phyloP scores from a whole-genome alignment of 2,329 filamentous ascomycete species.

The Cladophialophora exuberans region DNA sequence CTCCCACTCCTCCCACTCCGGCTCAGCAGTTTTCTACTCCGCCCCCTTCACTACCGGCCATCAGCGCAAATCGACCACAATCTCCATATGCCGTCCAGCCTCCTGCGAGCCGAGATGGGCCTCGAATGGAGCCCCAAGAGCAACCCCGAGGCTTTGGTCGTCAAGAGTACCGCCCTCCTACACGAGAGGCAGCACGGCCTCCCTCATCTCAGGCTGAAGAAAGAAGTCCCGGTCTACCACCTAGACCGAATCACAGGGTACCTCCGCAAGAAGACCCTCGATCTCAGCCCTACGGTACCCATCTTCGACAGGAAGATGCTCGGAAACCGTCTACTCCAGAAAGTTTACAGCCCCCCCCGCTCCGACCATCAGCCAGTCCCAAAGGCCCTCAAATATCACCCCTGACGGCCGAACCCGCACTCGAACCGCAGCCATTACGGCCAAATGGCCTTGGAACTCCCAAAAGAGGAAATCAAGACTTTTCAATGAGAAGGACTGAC shows the following conservation, averaged over 20 bases:
- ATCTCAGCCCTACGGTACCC: constrained; percentile 19
- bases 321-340: constrained; percentile 21
- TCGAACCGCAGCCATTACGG: constrained; percentile 19
- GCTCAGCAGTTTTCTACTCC: constrained; percentile 4
- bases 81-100: constrained; percentile 24
- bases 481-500: constrained; percentile 16
- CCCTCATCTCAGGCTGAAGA: constrained; percentile 21
- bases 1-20: constrained; percentile 20
- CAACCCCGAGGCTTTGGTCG: constrained; percentile 14
- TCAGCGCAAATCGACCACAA: constrained; percentile 22
- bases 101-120: constrained; percentile 24
- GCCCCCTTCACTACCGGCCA: not conserved
- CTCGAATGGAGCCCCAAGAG: constrained; percentile 19
- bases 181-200: constrained; percentile 20
- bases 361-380: constrained; percentile 25
- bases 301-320: constrained; percentile 17
- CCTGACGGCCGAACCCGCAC: constrained; percentile 11
- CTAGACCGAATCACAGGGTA: constrained; percentile 11
- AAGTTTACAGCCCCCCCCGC: constrained; percentile 17
- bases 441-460: constrained; percentile 18
- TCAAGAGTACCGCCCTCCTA: constrained; percentile 19
- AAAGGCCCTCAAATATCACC: constrained; percentile 27
- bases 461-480: constrained; percentile 10
- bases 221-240: constrained; percentile 7
- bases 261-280: constrained; percentile 16